A percentile compares a stretch with the other conserved stretches of the same genome.
Conservation (phyloP, 2,329 filamentous ascomycete genomes). For the Xylaria sp. region DNA sequence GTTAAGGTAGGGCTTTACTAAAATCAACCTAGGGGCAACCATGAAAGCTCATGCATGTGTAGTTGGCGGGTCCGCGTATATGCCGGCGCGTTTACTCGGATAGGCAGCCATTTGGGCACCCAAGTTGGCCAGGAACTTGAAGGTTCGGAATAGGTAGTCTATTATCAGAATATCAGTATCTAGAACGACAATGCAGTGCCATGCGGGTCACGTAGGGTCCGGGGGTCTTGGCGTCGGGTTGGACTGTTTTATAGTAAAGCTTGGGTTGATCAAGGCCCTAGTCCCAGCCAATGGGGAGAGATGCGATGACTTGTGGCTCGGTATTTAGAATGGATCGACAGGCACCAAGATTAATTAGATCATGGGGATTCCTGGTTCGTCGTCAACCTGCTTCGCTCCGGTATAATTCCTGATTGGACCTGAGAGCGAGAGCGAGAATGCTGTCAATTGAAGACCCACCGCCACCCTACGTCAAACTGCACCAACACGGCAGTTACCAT, state of each 20-base stretch:
- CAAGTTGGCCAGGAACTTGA: neutral
- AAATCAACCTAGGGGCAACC: neutral
- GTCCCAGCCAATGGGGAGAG: neutral
- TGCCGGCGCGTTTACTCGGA: neutral
- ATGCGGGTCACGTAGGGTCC: neutral
- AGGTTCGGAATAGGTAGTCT: neutral
- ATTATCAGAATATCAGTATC: neutral
- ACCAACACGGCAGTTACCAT: neutral
- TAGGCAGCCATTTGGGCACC: neutral
- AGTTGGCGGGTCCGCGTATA: neutral
- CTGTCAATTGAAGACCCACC: neutral
- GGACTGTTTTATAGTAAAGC: neutral
- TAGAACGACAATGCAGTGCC: neutral
- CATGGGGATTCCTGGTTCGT: neutral
- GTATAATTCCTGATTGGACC: neutral
- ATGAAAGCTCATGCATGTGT: too few species aligned
- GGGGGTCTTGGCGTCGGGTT: neutral
- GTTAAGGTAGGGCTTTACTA: neutral
- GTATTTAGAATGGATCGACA: neutral
- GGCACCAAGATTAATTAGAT: neutral
- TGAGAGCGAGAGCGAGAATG: conserved; percentile 1
- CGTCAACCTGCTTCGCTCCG: neutral
- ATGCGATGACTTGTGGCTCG: neutral
- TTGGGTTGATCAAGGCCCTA: neutral
- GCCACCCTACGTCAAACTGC: neutral